phyloP scores from a whole-genome alignment of 176 grass and related monocot genomes.

The Oryza rufipogon region DNA sequence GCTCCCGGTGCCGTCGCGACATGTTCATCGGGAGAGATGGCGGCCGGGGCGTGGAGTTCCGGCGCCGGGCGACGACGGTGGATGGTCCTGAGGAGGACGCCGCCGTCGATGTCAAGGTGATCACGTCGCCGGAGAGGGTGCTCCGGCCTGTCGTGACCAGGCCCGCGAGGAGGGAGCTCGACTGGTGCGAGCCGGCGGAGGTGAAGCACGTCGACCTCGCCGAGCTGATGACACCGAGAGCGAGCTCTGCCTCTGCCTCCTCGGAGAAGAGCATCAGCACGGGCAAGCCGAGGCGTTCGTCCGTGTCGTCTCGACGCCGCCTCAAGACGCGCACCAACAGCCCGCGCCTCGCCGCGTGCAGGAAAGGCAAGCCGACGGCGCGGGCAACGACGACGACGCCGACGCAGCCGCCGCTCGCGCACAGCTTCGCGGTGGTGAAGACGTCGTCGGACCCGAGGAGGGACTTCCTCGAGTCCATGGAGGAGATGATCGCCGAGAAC shows the following conservation, averaged over 20 bases:
- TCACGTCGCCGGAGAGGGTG: constrained; percentile 36
- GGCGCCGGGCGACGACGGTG: background rate
- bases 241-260: constrained; percentile 18
- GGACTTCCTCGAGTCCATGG: constrained; percentile 90
- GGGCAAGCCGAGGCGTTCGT: constrained; percentile 36
- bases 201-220: background rate
- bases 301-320: constrained; percentile 33
- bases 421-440: constrained; percentile 70
- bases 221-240: background rate
- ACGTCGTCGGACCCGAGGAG: constrained; percentile 54
- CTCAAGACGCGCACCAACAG: constrained; percentile 57
- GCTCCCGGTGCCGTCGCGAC: constrained; percentile 19
- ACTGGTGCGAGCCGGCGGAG: background rate
- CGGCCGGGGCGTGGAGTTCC: background rate
- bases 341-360: constrained; percentile 41
- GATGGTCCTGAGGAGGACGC: no score
- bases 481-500: constrained; percentile 80
- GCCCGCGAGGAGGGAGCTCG: constrained; percentile 27
- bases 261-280: constrained; percentile 27
- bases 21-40: constrained; percentile 29
- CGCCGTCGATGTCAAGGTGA: constrained; percentile 32
- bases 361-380: constrained; percentile 19
- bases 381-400: background rate
- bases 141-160: constrained; percentile 64
- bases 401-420: constrained; percentile 20